These are phyloP conservation scores for Aspergillus awamori DNA, from an alignment of 2,329 filamentous ascomycete genomes.

Conservation along the genomic window DNA sequence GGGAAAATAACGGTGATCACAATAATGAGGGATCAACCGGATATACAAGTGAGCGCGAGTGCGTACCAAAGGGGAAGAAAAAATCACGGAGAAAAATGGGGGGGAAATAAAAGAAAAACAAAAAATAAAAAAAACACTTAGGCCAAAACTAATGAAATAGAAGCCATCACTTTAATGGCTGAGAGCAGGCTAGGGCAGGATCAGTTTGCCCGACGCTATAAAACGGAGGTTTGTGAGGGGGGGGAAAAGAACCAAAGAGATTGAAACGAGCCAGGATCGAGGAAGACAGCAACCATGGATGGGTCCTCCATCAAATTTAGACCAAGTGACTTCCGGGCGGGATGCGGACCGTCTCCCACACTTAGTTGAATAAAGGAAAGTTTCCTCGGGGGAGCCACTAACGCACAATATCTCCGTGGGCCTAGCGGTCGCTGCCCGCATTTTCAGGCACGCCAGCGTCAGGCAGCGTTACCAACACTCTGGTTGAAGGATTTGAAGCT, in stretches of 20 bases:
- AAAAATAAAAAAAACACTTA: too few relatives aligned
- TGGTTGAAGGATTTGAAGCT: constrained; percentile 27
- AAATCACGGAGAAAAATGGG: too few relatives aligned
- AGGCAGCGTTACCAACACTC: constrained; percentile 20
- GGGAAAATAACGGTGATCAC: background rate
- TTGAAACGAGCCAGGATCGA: background rate
- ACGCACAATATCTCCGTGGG: constrained; percentile 13
- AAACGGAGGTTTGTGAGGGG: background rate
- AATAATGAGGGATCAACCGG: background rate
- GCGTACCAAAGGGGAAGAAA: too few relatives aligned
- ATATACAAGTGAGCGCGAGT: background rate
- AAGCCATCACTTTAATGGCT: too few relatives aligned
- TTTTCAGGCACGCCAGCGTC: constrained; percentile 14
- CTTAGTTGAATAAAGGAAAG: constrained; percentile 14
- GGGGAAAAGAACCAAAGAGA: background rate
- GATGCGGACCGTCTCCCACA: constrained; percentile 29
- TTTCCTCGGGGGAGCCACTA: constrained; percentile 16
- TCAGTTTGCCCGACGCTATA: background rate
- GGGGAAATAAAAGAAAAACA: too few relatives aligned
- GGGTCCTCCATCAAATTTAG: constrained; percentile 5
- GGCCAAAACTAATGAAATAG: too few relatives aligned
- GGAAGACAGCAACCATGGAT: background rate
- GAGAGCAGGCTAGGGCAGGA: background rate
- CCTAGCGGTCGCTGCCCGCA: constrained; percentile 11
- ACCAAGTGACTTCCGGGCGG: constrained; percentile 28